Base-by-base conservation (phyloP, 176 grass and related monocot genomes). In the Chrysopogon serrulatus region DNA sequence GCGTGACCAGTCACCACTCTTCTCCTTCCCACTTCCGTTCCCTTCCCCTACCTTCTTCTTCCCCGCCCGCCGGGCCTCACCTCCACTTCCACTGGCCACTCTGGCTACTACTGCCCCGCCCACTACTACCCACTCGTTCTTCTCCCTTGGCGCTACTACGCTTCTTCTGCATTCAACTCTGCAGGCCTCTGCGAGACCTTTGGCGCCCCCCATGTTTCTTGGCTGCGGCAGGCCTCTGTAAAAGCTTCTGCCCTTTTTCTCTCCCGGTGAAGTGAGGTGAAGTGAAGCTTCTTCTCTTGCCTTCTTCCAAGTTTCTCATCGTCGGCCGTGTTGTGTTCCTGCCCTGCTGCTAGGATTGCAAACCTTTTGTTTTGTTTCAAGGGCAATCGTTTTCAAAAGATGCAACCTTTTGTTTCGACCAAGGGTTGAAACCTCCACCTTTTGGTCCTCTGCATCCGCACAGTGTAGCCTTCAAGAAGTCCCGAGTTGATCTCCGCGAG, bases 121-220 rank as follows among this genome's bases (percentile, higher is more conserved):
- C n/a, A n/a, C n/a, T n/a, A n/a, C n/a, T 1, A 41, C n/a, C 54
- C n/a, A 26, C 30, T 48, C 19, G 2, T n/a, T 33, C 44, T 68
- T 5, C 41, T 67, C 42, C 41, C 42, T 76, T 81, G 76, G 76
- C 82, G 49, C 81, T 84, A 59, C 82, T 85, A 61, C n/a, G 49
- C 70, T 31, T 80, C 77, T 27, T 80, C 77, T 27, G 65, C 78
- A 36, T 79, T 41, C 65, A 41, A 41, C 31, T 60, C 65, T 37
- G 36, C 61, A 10, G 37, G 21, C 12, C 70, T 69, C 69, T 23
- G 37, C 48, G 42, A 65, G 56, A 4, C 75, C 35, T 44, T 45
- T 34, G n/a, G n/a, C n/a, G n/a, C n/a, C n/a, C 74, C 76, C 60
- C 75, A 74, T 75, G 76, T 60, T 85, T 62, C 83, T 74, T 75